Evolutionary conservation across 2,329 filamentous ascomycete species (phyloP), one percentile per base, ranked within the genome.

Genomic region (Pseudogymnoascus sp.): DNA sequence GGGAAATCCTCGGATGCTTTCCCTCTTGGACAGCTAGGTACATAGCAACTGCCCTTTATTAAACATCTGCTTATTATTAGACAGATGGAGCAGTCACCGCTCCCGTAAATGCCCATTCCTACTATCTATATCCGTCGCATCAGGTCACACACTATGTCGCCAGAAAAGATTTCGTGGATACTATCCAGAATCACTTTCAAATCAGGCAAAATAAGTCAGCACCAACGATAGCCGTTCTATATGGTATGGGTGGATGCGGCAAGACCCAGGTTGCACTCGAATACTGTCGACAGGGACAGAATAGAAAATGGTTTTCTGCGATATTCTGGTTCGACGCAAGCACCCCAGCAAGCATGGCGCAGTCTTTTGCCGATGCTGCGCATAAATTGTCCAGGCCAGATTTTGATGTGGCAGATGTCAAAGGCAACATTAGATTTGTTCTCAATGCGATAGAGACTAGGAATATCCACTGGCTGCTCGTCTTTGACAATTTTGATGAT

Each of bases 251-350:
- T 11, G 68, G 68, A 1, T 67, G 69, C 60, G 68, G 68, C 5
- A 70, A 70, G 49, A 66, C 68, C 6, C 68, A 70, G 36, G 63
- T 68, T 31, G 68, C 66, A n/a, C 66, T 69, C 1, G 63, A 69
- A 49, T 64, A 68, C 23, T 69, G 68, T 49, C 61, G 62, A 6
- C 62, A 53, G 21, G 59, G 34, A 25, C 59, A 60, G 11, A 40
- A 37, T 25, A 37, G 63, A 14, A 65, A 65, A 36, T 62, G 62
- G 7, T 53, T 65, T 7, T 49, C 61, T 2, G 18, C 62, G 1
- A 65, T 68, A 5, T 69, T 66, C 14, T 69, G 67, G 68, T 38
- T 69, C n/a, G 60, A 69, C 53, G 63, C 68, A 40, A 66, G 31
- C 9, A 66, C 68, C 1, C 56, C 56, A 9, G 28, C 23, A 6